These are phyloP conservation scores for Quercus berberidifolia DNA, from an alignment of 306 rosid genomes.

Conservation along the genomic window DNA sequence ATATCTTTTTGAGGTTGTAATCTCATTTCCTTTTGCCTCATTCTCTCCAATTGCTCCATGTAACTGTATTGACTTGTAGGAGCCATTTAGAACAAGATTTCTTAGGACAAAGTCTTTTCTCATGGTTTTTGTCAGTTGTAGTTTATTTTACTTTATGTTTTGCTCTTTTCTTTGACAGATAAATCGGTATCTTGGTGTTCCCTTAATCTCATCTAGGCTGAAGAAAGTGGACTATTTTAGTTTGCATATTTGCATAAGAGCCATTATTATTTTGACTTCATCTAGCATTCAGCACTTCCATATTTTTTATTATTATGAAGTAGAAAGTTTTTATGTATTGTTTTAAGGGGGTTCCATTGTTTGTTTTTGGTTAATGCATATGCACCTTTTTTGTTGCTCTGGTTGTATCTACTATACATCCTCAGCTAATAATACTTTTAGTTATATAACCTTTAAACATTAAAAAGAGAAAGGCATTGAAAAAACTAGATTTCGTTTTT, in stretches of 20 bases:
- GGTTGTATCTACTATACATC: too few relatives aligned
- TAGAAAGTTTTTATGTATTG: background rate
- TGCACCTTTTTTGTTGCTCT: too few relatives aligned
- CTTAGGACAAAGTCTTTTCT: background rate
- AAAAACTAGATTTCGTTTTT: too few relatives aligned
- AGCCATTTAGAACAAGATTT: background rate
- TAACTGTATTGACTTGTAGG: background rate
- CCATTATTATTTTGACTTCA: background rate
- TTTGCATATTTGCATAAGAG: background rate
- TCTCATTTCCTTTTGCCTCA: constrained; percentile 11
- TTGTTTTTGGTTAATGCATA: background rate
- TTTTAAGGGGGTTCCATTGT: background rate
- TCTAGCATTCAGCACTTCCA: background rate
- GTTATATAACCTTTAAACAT: too few relatives aligned
- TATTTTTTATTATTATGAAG: background rate
- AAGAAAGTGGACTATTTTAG: background rate
- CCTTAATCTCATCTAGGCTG: too few relatives aligned
- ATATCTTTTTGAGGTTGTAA: background rate
- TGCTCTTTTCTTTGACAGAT: background rate
- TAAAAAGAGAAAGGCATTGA: too few relatives aligned
- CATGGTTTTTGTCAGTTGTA: background rate
- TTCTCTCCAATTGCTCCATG: background rate
- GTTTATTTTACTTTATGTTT: background rate
- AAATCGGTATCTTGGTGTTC: background rate
- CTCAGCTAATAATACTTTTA: too few relatives aligned